Evolutionary conservation across 2,329 filamentous ascomycete genomes (phyloP).

Genomic region (Cladosporium colombiae): DNA sequence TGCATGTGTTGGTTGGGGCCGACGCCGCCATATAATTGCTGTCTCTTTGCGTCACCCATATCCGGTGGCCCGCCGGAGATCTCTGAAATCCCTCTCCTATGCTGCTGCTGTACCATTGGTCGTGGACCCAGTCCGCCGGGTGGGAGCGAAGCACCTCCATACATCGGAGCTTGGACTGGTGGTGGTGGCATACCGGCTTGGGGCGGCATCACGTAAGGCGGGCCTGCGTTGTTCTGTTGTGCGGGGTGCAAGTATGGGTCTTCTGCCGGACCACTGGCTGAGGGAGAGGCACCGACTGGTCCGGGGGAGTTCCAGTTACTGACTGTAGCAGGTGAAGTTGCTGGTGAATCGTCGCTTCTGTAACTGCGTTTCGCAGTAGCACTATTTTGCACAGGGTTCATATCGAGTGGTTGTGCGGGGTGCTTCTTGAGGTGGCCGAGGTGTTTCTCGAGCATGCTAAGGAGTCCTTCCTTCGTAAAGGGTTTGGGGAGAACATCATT

Average conservation of each 20-base stretch:
- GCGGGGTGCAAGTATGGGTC: conserved; percentile 49
- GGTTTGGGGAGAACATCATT: conserved; percentile 96
- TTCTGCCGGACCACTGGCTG: conserved; percentile 47
- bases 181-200: conserved; percentile 14
- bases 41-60: conserved; percentile 57
- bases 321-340: conserved; percentile 60
- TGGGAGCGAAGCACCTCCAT: conserved; percentile 37
- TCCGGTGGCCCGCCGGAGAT: conserved; percentile 57
- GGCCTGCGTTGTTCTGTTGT: conserved; percentile 42
- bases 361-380: conserved; percentile 56
- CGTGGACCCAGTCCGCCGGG: conserved; percentile 42
- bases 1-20: conserved; percentile 12
- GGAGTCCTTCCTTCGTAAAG: conserved; percentile 81
- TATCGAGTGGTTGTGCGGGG: conserved; percentile 29
- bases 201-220: conserved; percentile 38
- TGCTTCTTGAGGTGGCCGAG: conserved; percentile 76
- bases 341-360: conserved; percentile 64
- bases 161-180: conserved; percentile 30
- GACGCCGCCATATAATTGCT: conserved; percentile 53
- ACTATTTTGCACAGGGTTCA: conserved; percentile 51
- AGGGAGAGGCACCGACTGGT: conserved; percentile 58
- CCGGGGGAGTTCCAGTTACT: conserved; percentile 66
- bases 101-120: conserved; percentile 40
- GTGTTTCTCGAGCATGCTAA: conserved; percentile 83
- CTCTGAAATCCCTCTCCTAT: conserved; percentile 62